Evolutionary conservation across 139 green algal species (phyloP).

Genomic region (Monoraphidium neglectum): DNA sequence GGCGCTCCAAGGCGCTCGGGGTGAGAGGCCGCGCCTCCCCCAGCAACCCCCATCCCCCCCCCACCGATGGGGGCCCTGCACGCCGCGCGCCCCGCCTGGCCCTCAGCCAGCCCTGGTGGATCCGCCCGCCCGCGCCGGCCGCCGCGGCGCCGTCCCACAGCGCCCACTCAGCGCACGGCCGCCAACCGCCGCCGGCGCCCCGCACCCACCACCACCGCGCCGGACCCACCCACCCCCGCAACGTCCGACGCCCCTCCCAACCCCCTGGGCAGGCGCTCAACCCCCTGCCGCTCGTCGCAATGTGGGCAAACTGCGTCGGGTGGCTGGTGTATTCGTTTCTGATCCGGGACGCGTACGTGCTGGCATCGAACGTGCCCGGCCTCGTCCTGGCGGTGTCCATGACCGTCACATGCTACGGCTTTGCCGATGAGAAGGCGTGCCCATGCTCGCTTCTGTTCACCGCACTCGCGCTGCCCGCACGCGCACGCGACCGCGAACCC

Average conservation of each 20-base stretch:
- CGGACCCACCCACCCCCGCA: not conserved
- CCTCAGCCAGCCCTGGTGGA: not conserved
- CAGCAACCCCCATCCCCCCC: not conserved
- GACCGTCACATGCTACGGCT: conserved; percentile 23
- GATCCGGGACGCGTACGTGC: conserved; percentile 18
- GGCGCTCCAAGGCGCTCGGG: conserved; percentile 7
- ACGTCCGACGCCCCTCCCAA: not conserved
- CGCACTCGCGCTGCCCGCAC: too few species aligned
- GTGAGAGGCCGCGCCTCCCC: not conserved
- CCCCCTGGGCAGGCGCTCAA: conserved; percentile 25
- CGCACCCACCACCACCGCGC: not conserved
- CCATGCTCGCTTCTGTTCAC: too few species aligned
- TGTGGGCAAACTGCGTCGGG: conserved; percentile 29
- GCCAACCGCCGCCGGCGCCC: not conserved
- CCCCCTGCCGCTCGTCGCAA: conserved; percentile 23
- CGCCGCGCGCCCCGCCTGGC: not conserved
- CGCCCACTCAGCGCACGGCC: not conserved
- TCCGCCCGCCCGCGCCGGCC: not conserved
- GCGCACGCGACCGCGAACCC: too few species aligned
- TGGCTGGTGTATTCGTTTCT: conserved; percentile 36
- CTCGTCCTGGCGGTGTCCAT: conserved; percentile 15
- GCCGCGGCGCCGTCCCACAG: not conserved
- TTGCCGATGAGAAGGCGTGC: conserved; percentile 25
- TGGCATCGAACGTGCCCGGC: conserved; percentile 24
- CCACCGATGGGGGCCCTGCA: not conserved